Evolutionary conservation across 352 stramenopile species (phyloP), one percentile per base, ranked within the genome.

Genomic region (Pythium periplocum): DNA sequence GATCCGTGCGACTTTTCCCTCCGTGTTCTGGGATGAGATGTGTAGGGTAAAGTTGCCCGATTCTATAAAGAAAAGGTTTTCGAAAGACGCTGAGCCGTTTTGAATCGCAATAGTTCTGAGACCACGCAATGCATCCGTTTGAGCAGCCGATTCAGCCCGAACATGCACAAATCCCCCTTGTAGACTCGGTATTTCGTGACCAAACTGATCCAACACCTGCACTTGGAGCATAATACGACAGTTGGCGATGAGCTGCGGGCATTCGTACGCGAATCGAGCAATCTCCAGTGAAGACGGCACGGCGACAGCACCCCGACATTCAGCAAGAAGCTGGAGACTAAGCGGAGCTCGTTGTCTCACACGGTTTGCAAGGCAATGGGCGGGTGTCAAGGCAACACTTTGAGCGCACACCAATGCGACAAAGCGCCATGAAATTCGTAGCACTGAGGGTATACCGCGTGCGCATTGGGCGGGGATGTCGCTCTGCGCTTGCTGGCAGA

Each of bases 191-290:
- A 87, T 74, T 2, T 65, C 48, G 44, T 75, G 56, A 33, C 66
- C 68, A 31, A 83, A 90, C 61, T 90, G 79, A 51, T 87, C 73
- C 5, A 83, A 41, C 8, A 83, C 61, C 10, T 67, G 62, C 10
- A 82, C 4, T 31, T 64, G 55, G 12, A 87, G 49, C 10, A 58
- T 59, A 33, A 86, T 42, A 2, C 57, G 51, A 45, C 77, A 90
- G 36, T 68, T 65, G 0, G 78, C 61, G 0, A 74, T 49, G 6
- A 90, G 61, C 47, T 81, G 46, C 4, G 47, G 37, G 33, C 77
- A 87, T 9, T 71, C 58, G 51, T 87, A 85, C 17, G 64, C 52
- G 5, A 83, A 73, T 11, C 74, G 47, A 3, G 61, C 56, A 46
- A 90, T 74, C 41, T 73, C 57, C 2, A 87, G 66, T 6, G 61